Conservation (phyloP, 768 basidiomycete species). For the Suillus brevipes region DNA sequence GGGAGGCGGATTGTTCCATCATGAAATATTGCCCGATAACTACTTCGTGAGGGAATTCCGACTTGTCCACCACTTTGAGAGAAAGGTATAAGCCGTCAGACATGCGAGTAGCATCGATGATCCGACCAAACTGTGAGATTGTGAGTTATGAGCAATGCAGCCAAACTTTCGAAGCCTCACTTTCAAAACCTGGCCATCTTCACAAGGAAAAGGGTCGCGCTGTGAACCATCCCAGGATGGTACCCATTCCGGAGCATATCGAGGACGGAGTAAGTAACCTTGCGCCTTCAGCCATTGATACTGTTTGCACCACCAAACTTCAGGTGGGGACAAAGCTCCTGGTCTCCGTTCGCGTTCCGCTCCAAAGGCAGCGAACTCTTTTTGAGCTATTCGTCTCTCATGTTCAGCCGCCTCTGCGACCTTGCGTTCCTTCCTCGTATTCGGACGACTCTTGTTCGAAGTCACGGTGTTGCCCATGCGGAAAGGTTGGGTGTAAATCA, state of each 20-base stretch:
- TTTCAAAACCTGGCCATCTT: background rate
- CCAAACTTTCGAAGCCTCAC: background rate
- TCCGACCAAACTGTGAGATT: background rate
- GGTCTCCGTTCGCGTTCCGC: background rate
- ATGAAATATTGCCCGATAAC: conserved; percentile 27
- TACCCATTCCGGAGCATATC: conserved; percentile 35
- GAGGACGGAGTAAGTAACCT: conserved; percentile 35
- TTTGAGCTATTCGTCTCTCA: background rate
- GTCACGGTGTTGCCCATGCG: background rate
- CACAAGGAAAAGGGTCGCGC: background rate
- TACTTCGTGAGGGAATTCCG: conserved; percentile 20
- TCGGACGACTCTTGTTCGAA: background rate
- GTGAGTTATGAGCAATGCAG: background rate
- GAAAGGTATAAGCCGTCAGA: conserved; percentile 28
- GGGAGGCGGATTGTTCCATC: background rate
- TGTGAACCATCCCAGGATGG: conserved; percentile 31
- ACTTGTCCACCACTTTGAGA: conserved; percentile 26
- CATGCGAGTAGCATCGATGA: conserved; percentile 32
- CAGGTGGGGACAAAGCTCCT: conserved; percentile 4
- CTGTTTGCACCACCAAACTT: conserved; percentile 19
- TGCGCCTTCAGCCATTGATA: conserved; percentile 29
- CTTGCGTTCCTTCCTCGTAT: background rate
- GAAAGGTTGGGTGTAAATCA: background rate
- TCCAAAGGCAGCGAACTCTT: conserved; percentile 2
- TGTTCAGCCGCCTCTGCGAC: background rate